A percentile compares a stretch with the other conserved stretches of the same genome.
phyloP scores from a whole-genome alignment of 257 asterid genomes.

The Solanum piurae region DNA sequence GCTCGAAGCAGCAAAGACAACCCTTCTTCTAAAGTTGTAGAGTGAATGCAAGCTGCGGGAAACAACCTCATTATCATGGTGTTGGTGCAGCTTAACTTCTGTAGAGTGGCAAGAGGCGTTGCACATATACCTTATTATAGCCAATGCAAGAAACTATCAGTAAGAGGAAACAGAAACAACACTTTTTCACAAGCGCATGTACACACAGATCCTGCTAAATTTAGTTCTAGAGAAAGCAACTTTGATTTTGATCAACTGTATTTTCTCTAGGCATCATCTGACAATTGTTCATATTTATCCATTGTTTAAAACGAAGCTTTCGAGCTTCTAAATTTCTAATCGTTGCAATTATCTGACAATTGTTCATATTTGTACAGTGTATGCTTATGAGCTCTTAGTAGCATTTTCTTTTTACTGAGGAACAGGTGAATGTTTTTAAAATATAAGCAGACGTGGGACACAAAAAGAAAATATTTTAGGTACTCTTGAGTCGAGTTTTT shows the following conservation, averaged over 20 bases:
- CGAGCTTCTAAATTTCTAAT: not conserved
- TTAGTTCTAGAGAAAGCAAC: not conserved
- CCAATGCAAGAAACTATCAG: not conserved
- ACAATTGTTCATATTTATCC: not conserved
- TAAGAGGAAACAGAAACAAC: not conserved
- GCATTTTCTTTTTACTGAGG: not conserved
- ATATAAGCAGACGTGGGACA: not conserved
- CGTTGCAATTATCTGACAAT: not conserved
- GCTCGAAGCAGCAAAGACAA: slow-evolving; percentile 13
- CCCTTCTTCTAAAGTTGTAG: slow-evolving; percentile 5
- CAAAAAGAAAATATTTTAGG: not conserved
- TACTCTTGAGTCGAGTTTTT: not conserved
- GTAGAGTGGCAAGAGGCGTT: not conserved
- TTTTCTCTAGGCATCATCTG: not conserved
- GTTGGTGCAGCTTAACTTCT: not conserved
- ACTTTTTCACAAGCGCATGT: not conserved
- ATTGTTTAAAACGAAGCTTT: not conserved
- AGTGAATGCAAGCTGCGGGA: not conserved
- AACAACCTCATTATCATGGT: not conserved
- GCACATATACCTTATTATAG: not conserved
- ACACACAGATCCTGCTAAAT: not conserved
- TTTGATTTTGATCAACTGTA: not conserved
- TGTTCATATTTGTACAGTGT: not conserved
- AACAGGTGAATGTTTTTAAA: not conserved
- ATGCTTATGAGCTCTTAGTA: not conserved